These are phyloP conservation scores for Saitozyma podzolica DNA, from an alignment of 768 basidiomycete genomes.

Conservation along the genomic window DNA sequence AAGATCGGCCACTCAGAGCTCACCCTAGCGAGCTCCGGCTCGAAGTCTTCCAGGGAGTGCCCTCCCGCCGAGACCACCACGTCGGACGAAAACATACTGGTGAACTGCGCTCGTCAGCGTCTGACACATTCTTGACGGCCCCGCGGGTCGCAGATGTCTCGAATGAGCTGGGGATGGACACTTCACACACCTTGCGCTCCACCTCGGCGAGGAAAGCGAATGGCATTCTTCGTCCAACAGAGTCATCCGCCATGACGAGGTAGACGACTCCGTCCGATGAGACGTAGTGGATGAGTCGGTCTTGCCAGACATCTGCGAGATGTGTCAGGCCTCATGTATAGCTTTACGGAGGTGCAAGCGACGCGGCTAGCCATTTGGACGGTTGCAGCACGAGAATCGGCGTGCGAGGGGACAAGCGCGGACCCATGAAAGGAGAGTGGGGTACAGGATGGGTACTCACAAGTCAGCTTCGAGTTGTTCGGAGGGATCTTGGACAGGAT, in stretches of 20 bases:
- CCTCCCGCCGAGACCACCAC: conserved; percentile 51
- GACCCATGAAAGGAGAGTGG: no score
- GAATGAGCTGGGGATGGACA: conserved; percentile 50
- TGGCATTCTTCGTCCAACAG: conserved; percentile 85
- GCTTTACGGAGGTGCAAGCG: neutral
- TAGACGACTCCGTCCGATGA: conserved; percentile 83
- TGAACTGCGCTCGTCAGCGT: conserved; percentile 49
- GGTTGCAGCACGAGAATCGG: no score
- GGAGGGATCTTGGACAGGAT: conserved; percentile 95
- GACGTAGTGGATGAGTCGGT: conserved; percentile 91
- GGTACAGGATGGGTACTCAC: conserved; percentile 23
- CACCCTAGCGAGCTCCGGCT: conserved; percentile 50
- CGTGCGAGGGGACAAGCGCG: no score
- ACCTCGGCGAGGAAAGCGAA: conserved; percentile 89
- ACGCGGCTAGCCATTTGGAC: no score
- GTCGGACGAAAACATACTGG: conserved; percentile 42
- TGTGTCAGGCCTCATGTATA: neutral
- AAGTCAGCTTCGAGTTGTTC: conserved; percentile 65
- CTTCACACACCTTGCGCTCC: conserved; percentile 58
- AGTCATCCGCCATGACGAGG: conserved; percentile 92
- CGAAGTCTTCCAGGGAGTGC: conserved; percentile 53
- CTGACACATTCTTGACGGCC: neutral
- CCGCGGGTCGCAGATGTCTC: conserved; percentile 53
- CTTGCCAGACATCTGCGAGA: conserved; percentile 53
- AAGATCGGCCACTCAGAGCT: conserved; percentile 12